Base-by-base conservation (phyloP, 176 grass and related monocot genomes). In the Oryza glaberrima region DNA sequence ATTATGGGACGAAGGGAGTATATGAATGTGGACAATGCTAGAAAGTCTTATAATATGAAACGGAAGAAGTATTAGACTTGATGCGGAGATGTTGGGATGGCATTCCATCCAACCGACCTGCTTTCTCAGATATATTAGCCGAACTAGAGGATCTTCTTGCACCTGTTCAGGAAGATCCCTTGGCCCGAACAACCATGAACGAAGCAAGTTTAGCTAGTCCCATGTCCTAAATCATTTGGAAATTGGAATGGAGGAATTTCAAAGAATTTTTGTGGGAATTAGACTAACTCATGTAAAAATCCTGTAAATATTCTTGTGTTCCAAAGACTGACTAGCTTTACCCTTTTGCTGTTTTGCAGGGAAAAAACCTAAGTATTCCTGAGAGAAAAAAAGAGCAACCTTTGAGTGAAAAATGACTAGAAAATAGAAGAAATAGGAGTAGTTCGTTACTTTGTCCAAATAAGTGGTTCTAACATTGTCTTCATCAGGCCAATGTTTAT, bases 81-180 rank as follows among this genome's bases (percentile, higher is more conserved):
- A 94, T 99, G 94, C 83, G 84, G 72, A 94, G 82, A 96, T 92
- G 96, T 72, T 99, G 96, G 96, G 88, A 94, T 32, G 30, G 88
- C 17, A 71, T 44, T 86, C 96, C 96, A 76, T 84, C 83, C 41
- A 80, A 78, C 43, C 90, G 96, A 64, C 96, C 94, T 19, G 86
- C 94, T 51, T 99, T 99, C 82, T 76, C 81, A 30, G 90, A 92
- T 51, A 90, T 99, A 49, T 80, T 86, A 81, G 70, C 77, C 11
- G 93, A 99, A 86, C 83, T 99, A 76, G 90, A 99, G 77, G 90
- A 91, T 84, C 90, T 99, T 90, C 79, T 96, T 22, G 51, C 84
- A 81, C 83, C 86, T 83, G 75, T 92, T 86, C 87, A 99, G 93
- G 96, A 96, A 94, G 61, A 40, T 22, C 8, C 20, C 1, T 61